Percentiles rank a stretch among this genome's conserved stretches.
Conservation (phyloP, 2,329 filamentous ascomycete species). For the Scytalidium sp. region DNA sequence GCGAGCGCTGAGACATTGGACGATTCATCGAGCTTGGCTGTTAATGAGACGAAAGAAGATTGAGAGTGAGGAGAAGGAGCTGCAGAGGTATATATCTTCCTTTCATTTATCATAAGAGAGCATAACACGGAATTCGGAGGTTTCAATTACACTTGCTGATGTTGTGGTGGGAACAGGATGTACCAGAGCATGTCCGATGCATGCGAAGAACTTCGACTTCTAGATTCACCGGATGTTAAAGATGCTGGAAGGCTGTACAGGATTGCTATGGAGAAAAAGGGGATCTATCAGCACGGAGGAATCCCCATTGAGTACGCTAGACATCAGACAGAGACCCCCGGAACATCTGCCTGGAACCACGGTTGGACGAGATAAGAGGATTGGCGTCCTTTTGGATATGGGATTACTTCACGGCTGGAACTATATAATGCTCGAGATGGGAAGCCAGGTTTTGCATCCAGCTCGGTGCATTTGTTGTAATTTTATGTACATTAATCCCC, state of each 20-base stretch:
- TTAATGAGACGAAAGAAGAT: conserved; percentile 71
- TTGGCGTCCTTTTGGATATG: not conserved
- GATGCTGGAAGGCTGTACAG: conserved; percentile 75
- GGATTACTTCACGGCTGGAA: not conserved
- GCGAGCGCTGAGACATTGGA: conserved; percentile 92
- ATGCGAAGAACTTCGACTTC: conserved; percentile 75
- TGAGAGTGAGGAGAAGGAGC: conserved; percentile 61
- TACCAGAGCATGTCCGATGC: conserved; percentile 81
- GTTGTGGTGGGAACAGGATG: too few relatives aligned
- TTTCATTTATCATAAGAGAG: too few relatives aligned
- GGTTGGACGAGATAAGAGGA: conserved; percentile 67
- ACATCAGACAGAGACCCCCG: conserved; percentile 79
- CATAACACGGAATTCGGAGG: too few relatives aligned
- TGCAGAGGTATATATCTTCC: conserved; percentile 56
- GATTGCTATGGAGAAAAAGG: conserved; percentile 87
- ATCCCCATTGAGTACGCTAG: conserved; percentile 91
- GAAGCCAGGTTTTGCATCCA: not conserved
- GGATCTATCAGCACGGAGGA: conserved; percentile 67
- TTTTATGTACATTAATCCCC: not conserved
- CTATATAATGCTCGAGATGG: not conserved
- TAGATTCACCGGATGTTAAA: conserved; percentile 52
- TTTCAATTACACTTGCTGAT: too few relatives aligned
- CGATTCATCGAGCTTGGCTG: conserved; percentile 94
- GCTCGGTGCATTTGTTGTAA: not conserved
- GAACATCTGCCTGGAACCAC: conserved; percentile 83